Conservation (phyloP, 2,329 filamentous ascomycete species). For the Ceratocystis papillata region DNA sequence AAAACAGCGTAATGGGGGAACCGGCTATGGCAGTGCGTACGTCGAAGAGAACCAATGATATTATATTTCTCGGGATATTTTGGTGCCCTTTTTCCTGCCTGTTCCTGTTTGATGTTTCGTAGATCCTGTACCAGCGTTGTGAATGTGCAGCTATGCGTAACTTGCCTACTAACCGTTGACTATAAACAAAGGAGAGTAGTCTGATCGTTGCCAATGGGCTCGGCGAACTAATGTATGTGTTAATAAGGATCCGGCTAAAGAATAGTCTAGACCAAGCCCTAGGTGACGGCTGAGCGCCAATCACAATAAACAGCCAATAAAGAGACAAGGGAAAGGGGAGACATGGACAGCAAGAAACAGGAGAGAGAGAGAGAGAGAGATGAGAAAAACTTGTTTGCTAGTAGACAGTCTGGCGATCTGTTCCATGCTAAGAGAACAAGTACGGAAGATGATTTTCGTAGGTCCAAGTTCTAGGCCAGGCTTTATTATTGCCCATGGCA, state of each 20-base stretch:
- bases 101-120: neutral
- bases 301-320: neutral
- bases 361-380: neutral
- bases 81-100: neutral
- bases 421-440: neutral
- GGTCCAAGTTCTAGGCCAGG: too few species aligned
- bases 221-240: neutral
- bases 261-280: constrained; percentile 9
- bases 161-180: neutral
- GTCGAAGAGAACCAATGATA: too few species aligned
- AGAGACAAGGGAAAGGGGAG: neutral
- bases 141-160: too few species aligned
- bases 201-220: too few species aligned
- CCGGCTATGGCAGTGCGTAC: too few species aligned
- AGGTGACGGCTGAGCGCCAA: constrained; percentile 4
- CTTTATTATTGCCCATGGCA: neutral
- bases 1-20: too few species aligned
- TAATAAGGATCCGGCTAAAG: neutral
- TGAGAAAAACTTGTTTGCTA: neutral
- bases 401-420: neutral
- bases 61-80: neutral
- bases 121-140: neutral
- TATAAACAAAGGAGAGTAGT: neutral
- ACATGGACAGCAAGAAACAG: neutral
- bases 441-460: neutral